These are phyloP conservation scores for Lasiodiplodia hormozganensis DNA, from an alignment of 2,329 filamentous ascomycete species.

Conservation along the genomic window DNA sequence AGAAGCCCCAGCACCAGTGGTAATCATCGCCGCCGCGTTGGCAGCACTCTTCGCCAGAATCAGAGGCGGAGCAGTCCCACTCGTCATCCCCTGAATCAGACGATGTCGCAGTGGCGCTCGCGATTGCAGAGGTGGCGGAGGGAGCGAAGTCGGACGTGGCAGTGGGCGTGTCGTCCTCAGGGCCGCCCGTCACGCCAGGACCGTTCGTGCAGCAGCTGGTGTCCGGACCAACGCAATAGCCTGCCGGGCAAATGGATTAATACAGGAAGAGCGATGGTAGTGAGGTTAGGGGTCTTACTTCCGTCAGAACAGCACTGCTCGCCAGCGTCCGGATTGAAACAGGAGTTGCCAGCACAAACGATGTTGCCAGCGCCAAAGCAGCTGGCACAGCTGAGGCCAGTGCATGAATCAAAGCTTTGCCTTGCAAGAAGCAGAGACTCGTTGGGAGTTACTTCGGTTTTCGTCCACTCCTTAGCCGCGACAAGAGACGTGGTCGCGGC, in stretches of 20 bases:
- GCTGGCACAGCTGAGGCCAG: slow-evolving; percentile 10
- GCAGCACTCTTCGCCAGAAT: slow-evolving; percentile 27
- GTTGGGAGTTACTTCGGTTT: background rate
- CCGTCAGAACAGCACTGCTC: slow-evolving; percentile 30
- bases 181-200: background rate
- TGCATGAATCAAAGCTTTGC: slow-evolving; percentile 3
- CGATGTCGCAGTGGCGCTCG: background rate
- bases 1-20: slow-evolving; percentile 22
- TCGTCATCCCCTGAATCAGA: slow-evolving; percentile 1
- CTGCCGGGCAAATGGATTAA: background rate
- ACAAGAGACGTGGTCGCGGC: slow-evolving; percentile 8
- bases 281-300: background rate
- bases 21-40: slow-evolving; percentile 8
- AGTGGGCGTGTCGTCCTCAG: background rate
- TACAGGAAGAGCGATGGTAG: background rate
- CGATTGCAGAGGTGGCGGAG: background rate
- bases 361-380: slow-evolving; percentile 27
- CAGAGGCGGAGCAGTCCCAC: slow-evolving; percentile 13
- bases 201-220: slow-evolving; percentile 9
- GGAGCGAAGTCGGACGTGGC: background rate
- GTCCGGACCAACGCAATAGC: slow-evolving; percentile 9
- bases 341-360: slow-evolving; percentile 15
- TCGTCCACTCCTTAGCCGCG: background rate
- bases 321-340: slow-evolving; percentile 27
- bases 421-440: background rate